Evolutionary conservation across 352 stramenopile species (phyloP).

Genomic region (Globisporangium paddicum): DNA sequence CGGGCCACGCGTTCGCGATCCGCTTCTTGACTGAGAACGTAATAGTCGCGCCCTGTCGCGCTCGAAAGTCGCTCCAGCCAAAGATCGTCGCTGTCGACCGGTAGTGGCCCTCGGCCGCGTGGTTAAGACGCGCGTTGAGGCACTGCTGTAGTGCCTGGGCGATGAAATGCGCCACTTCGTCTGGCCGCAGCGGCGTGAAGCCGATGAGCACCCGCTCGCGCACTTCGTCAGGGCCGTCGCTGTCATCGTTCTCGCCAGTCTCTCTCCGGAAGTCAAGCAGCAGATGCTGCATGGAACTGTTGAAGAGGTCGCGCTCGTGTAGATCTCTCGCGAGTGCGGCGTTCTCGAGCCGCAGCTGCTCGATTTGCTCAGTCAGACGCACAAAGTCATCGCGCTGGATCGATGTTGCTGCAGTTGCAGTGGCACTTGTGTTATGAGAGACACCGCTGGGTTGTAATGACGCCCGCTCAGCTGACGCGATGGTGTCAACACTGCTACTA

Average conservation of each 20-base stretch:
- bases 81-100: constrained; percentile 29
- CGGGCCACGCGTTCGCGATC: constrained; percentile 21
- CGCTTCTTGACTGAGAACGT: constrained; percentile 47
- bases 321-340: constrained; percentile 33
- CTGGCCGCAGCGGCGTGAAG: constrained; percentile 32
- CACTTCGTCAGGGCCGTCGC: constrained; percentile 6
- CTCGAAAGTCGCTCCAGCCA: constrained; percentile 46
- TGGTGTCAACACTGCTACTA: neutral
- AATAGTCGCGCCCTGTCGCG: constrained; percentile 31
- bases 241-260: constrained; percentile 11
- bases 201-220: constrained; percentile 15
- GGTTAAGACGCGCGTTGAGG: constrained; percentile 24
- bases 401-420: neutral
- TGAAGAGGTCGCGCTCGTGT: constrained; percentile 40
- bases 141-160: constrained; percentile 27
- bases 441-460: neutral
- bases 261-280: constrained; percentile 33
- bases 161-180: constrained; percentile 25
- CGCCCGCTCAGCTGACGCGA: neutral
- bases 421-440: too few species aligned
- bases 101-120: constrained; percentile 27
- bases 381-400: constrained; percentile 33
- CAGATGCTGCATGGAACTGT: constrained; percentile 50
- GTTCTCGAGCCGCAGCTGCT: constrained; percentile 39
- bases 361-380: constrained; percentile 36